Evolutionary conservation across 225 moss, liverwort and hornwort species (phyloP).

Genomic region (Thuidium tamariscinum): DNA sequence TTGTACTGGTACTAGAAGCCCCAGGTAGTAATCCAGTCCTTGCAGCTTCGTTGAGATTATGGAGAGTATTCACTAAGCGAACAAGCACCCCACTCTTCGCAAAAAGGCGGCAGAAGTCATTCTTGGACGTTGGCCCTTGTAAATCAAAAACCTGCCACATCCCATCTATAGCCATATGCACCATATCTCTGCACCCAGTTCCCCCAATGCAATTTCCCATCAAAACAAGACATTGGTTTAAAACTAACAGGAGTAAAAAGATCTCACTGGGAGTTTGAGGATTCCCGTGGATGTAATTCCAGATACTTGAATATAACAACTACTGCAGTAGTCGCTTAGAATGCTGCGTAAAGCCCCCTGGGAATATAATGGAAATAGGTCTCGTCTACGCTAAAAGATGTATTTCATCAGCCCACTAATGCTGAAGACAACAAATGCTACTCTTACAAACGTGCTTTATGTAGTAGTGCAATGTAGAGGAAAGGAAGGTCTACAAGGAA

Average conservation of each 20-base stretch:
- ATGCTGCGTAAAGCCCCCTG: neutral
- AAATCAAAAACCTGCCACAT: slow-evolving; percentile 96
- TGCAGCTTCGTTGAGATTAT: slow-evolving; percentile 80
- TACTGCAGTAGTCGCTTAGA: neutral
- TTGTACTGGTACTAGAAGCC: slow-evolving; percentile 6
- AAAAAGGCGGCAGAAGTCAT: slow-evolving; percentile 93
- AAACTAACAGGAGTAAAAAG: neutral
- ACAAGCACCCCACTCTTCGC: slow-evolving; percentile 88
- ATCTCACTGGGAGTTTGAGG: neutral
- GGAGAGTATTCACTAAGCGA: slow-evolving; percentile 85
- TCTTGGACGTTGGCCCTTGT: slow-evolving; percentile 61
- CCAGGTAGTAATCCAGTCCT: slow-evolving; percentile 24
- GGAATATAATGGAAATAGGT: neutral
- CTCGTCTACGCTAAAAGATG: neutral
- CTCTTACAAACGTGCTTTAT: neutral
- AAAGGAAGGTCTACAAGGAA: neutral
- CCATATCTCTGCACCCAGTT: slow-evolving; percentile 80
- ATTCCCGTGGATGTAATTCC: neutral
- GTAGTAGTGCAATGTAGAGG: neutral
- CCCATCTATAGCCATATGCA: slow-evolving; percentile 86
- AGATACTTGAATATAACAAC: neutral
- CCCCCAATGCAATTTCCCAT: neutral
- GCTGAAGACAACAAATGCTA: neutral
- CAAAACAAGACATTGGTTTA: neutral
- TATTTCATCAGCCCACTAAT: neutral